These are phyloP conservation scores for Fistulifera solaris DNA, from an alignment of 108 stramenopile genomes.

Conservation along the genomic window DNA sequence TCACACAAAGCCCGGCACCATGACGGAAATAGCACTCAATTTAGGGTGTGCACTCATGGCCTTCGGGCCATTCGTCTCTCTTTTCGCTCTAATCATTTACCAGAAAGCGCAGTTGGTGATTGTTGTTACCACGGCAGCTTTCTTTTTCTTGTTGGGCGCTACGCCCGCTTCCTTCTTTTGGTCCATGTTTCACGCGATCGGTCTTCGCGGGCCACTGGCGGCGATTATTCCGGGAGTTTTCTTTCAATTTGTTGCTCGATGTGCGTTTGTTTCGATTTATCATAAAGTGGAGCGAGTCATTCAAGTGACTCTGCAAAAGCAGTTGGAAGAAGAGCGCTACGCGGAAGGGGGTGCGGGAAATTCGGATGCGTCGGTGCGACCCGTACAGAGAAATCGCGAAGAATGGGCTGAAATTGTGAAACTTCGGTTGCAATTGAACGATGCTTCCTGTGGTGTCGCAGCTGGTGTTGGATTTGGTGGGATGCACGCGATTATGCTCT, in stretches of 20 bases:
- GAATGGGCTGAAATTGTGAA: conserved; percentile 46
- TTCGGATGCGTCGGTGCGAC: conserved; percentile 4
- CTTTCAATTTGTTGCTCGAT: conserved; percentile 47
- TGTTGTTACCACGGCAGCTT: conserved; percentile 55
- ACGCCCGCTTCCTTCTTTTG: conserved; percentile 41
- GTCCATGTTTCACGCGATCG: conserved; percentile 36
- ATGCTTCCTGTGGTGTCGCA: conserved; percentile 58
- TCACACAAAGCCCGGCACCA: no score
- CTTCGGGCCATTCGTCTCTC: conserved; percentile 64
- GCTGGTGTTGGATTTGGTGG: conserved; percentile 76
- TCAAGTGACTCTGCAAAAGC: conserved; percentile 39
- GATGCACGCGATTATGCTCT: conserved; percentile 69
- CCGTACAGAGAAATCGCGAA: background rate
- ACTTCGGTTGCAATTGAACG: conserved; percentile 65
- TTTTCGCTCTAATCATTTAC: conserved; percentile 51
- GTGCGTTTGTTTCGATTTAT: conserved; percentile 52
- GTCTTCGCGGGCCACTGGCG: conserved; percentile 20
- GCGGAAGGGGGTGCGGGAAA: conserved; percentile 7
- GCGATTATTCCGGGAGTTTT: conserved; percentile 54
- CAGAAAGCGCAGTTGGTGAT: conserved; percentile 75
- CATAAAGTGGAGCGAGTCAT: conserved; percentile 67
- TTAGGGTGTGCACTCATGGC: conserved; percentile 56
- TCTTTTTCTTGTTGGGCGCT: conserved; percentile 53
- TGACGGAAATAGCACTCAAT: background rate
- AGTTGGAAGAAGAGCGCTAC: conserved; percentile 19